Percentiles rank a stretch among this genome's conserved stretches.
These are phyloP conservation scores for Hypomyces perniciosus DNA, from an alignment of 2,329 filamentous ascomycete genomes.

Conservation along the genomic window DNA sequence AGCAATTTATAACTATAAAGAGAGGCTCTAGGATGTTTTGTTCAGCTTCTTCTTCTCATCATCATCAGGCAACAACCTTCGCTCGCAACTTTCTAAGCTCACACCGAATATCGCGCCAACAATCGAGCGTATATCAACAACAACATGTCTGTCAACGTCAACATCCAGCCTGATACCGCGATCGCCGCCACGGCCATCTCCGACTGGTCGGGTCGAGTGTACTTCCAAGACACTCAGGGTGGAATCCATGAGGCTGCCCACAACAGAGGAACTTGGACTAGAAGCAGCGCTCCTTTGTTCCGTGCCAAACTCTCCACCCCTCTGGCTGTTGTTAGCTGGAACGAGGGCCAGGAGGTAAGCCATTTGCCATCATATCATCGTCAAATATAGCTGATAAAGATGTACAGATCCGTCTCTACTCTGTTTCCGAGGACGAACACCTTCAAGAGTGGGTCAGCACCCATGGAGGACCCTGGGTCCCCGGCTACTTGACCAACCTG, in stretches of 20 bases:
- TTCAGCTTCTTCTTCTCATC: no score
- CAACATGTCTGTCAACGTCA: neutral
- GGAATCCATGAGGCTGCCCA: conserved; percentile 1
- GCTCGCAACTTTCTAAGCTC: no score
- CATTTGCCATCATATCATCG: no score
- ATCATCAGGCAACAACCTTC: no score
- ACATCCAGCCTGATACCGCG: conserved; percentile 1
- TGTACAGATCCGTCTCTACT: conserved; percentile 1
- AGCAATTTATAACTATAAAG: no score
- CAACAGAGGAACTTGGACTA: neutral
- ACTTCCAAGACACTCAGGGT: conserved; percentile 3
- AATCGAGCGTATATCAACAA: neutral
- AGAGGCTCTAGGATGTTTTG: no score
- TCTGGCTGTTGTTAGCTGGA: conserved; percentile 4
- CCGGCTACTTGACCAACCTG: neutral
- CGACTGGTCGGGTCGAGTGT: neutral
- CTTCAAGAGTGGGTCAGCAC: conserved; percentile 4
- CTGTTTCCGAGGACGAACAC: neutral
- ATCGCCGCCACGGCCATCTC: neutral
- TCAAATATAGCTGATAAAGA: neutral
- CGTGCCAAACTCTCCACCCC: conserved; percentile 1
- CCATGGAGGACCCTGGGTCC: neutral
- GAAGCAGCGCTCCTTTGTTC: neutral
- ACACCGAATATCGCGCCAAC: no score
- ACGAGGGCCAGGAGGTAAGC: neutral